Evolutionary conservation across 257 asterid genomes (phyloP).

Genomic region (Salvia hispanica): DNA sequence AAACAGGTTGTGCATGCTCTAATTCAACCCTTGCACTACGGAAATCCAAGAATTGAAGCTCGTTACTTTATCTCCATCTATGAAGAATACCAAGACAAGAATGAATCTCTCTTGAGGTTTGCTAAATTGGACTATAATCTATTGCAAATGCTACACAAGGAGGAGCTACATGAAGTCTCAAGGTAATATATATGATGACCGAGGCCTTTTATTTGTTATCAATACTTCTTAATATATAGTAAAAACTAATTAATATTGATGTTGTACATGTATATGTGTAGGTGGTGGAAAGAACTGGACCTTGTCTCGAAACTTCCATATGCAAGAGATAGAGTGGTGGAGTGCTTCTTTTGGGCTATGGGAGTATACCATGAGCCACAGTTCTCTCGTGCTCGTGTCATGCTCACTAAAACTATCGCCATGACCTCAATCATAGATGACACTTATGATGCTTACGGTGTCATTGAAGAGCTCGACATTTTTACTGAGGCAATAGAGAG

Average conservation of each 20-base stretch:
- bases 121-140: conserved; percentile 37
- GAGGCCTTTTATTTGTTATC: not conserved
- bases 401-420: conserved; percentile 5
- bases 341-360: conserved; percentile 25
- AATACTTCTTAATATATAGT: not conserved
- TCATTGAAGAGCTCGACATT: conserved; percentile 18
- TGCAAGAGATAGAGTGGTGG: conserved; percentile 35
- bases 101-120: conserved; percentile 13
- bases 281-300: conserved; percentile 35
- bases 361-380: conserved; percentile 29
- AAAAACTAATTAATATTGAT: not conserved
- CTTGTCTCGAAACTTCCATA: conserved; percentile 22
- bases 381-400: conserved; percentile 19
- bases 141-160: conserved; percentile 24
- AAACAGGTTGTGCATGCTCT: conserved; percentile 12
- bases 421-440: conserved; percentile 31
- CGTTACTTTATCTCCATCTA: not conserved
- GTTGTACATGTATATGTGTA: not conserved
- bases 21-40: conserved; percentile 9
- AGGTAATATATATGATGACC: conserved; percentile 3
- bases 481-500: conserved; percentile 24
- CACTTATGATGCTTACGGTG: conserved; percentile 27
- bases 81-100: not conserved
- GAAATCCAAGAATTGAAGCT: conserved; percentile 20
- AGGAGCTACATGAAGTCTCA: conserved; percentile 23